Evolutionary conservation across 2,329 filamentous ascomycete species (phyloP).

Genomic region (Emericellopsis atlantica): DNA sequence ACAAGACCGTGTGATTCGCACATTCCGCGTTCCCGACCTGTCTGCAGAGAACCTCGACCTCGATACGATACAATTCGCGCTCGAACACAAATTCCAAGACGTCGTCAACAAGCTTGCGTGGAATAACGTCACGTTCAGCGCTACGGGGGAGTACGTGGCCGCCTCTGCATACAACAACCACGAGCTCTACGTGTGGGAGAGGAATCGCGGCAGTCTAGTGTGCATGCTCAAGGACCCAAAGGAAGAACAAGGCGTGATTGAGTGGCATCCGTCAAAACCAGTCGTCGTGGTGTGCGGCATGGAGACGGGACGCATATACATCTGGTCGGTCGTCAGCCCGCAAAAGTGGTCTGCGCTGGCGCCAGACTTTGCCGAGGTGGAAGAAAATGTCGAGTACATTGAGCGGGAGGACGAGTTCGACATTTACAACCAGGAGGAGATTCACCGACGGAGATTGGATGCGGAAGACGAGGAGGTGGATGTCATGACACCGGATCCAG

Average conservation of each 20-base stretch:
- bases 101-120: constrained; percentile 89
- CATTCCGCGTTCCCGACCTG: constrained; percentile 76
- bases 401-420: constrained; percentile 97
- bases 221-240: constrained; percentile 96
- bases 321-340: constrained; percentile 90
- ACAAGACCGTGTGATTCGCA: constrained; percentile 88
- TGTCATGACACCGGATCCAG: constrained; percentile 62
- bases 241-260: constrained; percentile 90
- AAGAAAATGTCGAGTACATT: constrained; percentile 95
- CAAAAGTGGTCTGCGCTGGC: constrained; percentile 96
- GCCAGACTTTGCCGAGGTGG: constrained; percentile 92
- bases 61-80: constrained; percentile 75
- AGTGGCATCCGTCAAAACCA: constrained; percentile 88
- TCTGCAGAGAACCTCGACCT: constrained; percentile 58
- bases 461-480: constrained; percentile 90
- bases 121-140: constrained; percentile 95
- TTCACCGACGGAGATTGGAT: constrained; percentile 81
- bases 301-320: constrained; percentile 85
- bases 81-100: constrained; percentile 98
- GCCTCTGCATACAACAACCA: constrained; percentile 98
- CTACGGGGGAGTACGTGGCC: constrained; percentile 88
- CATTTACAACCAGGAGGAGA: constrained; percentile 88
- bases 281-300: constrained; percentile 84
- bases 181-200: constrained; percentile 97
- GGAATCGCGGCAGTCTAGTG: constrained; percentile 82